phyloP scores from a whole-genome alignment of 1,284 basidiomycete genomes.

The Fomitopsis betulina region DNA sequence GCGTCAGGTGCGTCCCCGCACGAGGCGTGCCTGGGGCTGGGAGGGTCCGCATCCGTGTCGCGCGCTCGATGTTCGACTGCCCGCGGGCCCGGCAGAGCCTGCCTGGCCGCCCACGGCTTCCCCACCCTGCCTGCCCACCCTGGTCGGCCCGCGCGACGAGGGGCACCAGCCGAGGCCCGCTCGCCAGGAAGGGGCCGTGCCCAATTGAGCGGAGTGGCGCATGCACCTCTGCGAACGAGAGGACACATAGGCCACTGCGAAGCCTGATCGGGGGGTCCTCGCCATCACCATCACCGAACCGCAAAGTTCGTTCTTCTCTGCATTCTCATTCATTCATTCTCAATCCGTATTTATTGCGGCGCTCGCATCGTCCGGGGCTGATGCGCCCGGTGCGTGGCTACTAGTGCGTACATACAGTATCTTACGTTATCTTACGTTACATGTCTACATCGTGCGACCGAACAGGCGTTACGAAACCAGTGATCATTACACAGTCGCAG shows the following conservation, averaged over 20 bases:
- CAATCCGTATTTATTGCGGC: conserved; percentile 1
- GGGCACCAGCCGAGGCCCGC: neutral
- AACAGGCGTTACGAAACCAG: neutral
- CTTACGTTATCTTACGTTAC: conserved; percentile 4
- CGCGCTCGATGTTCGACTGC: neutral
- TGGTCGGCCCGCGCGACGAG: no score
- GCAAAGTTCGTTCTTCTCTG: neutral
- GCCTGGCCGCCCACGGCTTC: neutral
- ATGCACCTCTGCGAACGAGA: neutral
- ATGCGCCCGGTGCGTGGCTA: neutral
- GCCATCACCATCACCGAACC: neutral
- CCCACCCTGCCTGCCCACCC: neutral
- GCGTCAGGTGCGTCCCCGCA: neutral
- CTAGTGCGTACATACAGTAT: neutral
- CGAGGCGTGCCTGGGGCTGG: neutral
- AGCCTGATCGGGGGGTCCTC: neutral
- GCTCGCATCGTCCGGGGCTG: neutral
- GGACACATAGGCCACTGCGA: neutral
- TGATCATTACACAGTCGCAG: neutral
- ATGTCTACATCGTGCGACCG: conserved; percentile 1
- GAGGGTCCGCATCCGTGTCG: neutral
- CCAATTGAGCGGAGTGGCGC: neutral
- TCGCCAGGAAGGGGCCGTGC: neutral
- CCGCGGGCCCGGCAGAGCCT: neutral
- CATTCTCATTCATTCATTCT: neutral